These are phyloP conservation scores for Sequoiadendron giganteum DNA, from an alignment of 75 land plant species.

Conservation along the genomic window DNA sequence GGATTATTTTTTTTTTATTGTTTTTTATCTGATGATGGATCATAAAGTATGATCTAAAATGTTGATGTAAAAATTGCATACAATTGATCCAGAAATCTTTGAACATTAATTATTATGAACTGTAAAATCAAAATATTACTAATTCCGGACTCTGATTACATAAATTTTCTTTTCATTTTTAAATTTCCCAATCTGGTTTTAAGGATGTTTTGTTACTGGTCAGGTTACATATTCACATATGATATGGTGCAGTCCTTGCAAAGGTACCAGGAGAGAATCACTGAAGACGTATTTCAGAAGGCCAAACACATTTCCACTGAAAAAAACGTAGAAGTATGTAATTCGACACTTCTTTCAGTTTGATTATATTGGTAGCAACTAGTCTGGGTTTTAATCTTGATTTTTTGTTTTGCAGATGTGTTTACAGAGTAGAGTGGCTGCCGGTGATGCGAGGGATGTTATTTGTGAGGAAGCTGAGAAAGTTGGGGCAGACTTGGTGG, in stretches of 20 bases:
- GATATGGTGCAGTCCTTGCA: slow-evolving; percentile 41
- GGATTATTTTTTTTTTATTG: too few relatives aligned
- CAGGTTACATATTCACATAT: slow-evolving; percentile 46
- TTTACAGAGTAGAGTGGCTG: slow-evolving; percentile 12
- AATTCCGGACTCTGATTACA: too few relatives aligned
- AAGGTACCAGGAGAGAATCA: slow-evolving; percentile 25
- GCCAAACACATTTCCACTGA: slow-evolving; percentile 39
- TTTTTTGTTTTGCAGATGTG: slow-evolving; percentile 5
- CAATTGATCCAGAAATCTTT: too few relatives aligned
- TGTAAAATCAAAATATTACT: too few relatives aligned
- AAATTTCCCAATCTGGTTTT: too few relatives aligned
- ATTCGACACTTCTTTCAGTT: too few relatives aligned
- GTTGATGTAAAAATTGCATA: too few relatives aligned
- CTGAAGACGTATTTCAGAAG: slow-evolving; percentile 49
- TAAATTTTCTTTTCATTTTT: too few relatives aligned
- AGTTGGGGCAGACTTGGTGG: slow-evolving; percentile 6
- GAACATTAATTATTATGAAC: too few relatives aligned
- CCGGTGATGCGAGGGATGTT: slow-evolving; percentile 22
- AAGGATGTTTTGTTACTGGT: not conserved
- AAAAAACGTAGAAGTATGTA: not conserved
- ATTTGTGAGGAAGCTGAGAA: slow-evolving; percentile 29
- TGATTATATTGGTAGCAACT: not conserved
- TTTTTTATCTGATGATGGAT: too few relatives aligned
- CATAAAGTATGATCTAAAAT: too few relatives aligned
- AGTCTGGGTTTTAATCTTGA: not conserved